Conservation (phyloP, 805 yeast genomes). For the Candida odintsovae region DNA sequence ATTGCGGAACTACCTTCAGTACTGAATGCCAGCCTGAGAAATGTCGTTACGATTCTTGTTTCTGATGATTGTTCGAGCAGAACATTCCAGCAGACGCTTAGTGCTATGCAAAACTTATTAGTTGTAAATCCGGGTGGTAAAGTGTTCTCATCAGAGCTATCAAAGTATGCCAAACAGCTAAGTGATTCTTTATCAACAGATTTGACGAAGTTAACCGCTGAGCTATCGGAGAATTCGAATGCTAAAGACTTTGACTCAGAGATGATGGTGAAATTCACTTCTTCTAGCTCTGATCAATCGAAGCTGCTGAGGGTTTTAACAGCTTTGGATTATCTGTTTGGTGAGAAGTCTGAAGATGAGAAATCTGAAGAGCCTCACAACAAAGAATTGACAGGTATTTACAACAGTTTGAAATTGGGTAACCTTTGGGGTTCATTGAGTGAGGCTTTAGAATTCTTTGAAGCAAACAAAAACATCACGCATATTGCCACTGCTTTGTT, state of each 20-base stretch:
- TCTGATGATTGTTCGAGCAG: slow-evolving; percentile 81
- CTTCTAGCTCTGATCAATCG: slow-evolving; percentile 82
- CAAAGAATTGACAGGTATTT: slow-evolving; percentile 52
- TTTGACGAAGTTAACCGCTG: slow-evolving; percentile 32
- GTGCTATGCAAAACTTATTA: slow-evolving; percentile 73
- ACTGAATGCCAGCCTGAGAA: slow-evolving; percentile 54
- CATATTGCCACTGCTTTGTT: slow-evolving; percentile 74
- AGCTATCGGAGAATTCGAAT: slow-evolving; percentile 32
- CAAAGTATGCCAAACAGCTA: slow-evolving; percentile 54
- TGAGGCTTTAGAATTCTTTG: slow-evolving; percentile 60
- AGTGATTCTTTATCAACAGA: slow-evolving; percentile 29
- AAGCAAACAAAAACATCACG: slow-evolving; percentile 47
- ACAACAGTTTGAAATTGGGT: slow-evolving; percentile 64
- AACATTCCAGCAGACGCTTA: slow-evolving; percentile 78
- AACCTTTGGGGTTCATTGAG: slow-evolving; percentile 81
- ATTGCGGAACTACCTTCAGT: slow-evolving; percentile 52
- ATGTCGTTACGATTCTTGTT: slow-evolving; percentile 60
- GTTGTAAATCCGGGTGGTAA: slow-evolving; percentile 53
- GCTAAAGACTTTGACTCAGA: slow-evolving; percentile 47
- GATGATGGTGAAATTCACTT: slow-evolving; percentile 61
- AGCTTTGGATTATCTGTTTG: slow-evolving; percentile 79
- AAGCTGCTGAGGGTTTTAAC: slow-evolving; percentile 81
- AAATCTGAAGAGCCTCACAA: slow-evolving; percentile 24
- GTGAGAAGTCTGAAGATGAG: slow-evolving; percentile 12
- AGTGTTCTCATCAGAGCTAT: slow-evolving; percentile 62